A percentile compares a stretch with the other conserved stretches of the same genome.
These are phyloP conservation scores for Botrytis porri DNA, from an alignment of 2,329 filamentous ascomycete species.

Conservation along the genomic window DNA sequence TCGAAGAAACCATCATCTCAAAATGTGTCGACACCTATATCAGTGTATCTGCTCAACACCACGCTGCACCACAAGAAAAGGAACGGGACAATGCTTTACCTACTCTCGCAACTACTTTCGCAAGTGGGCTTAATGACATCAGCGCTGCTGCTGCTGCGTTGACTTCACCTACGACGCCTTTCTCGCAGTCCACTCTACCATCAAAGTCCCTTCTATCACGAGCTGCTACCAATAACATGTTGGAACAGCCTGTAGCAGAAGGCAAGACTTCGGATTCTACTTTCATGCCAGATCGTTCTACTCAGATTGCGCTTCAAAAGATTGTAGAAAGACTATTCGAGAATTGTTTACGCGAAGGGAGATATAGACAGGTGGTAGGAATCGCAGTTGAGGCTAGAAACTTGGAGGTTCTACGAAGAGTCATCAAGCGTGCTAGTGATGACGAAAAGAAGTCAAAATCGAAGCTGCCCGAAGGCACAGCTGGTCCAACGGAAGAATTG, in stretches of 20 bases:
- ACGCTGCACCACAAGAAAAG: constrained; percentile 49
- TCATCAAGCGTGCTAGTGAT: constrained; percentile 85
- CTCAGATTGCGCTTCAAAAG: constrained; percentile 74
- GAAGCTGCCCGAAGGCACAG: constrained; percentile 52
- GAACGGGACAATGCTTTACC: constrained; percentile 50
- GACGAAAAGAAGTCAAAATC: constrained; percentile 71
- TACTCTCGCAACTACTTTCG: constrained; percentile 73
- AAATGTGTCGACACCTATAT: constrained; percentile 99
- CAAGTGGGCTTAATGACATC: constrained; percentile 62
- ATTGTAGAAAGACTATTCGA: constrained; percentile 91
- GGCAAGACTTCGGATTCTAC: constrained; percentile 32
- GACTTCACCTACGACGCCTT: constrained; percentile 87
- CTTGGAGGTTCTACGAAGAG: constrained; percentile 77
- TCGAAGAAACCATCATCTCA: constrained; percentile 97
- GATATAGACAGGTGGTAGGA: constrained; percentile 93
- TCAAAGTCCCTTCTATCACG: constrained; percentile 95
- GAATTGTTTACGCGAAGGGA: constrained; percentile 78
- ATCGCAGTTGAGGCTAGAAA: constrained; percentile 95
- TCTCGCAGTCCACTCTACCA: constrained; percentile 88
- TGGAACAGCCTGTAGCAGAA: constrained; percentile 48
- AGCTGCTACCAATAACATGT: constrained; percentile 61
- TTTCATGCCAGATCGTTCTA: constrained; percentile 60
- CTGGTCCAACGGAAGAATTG: constrained; percentile 75
- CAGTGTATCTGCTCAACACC: constrained; percentile 62
- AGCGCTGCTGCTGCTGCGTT: constrained; percentile 55